Conservation (phyloP, 2,329 filamentous ascomycete genomes). For the Fusarium begoniae region DNA sequence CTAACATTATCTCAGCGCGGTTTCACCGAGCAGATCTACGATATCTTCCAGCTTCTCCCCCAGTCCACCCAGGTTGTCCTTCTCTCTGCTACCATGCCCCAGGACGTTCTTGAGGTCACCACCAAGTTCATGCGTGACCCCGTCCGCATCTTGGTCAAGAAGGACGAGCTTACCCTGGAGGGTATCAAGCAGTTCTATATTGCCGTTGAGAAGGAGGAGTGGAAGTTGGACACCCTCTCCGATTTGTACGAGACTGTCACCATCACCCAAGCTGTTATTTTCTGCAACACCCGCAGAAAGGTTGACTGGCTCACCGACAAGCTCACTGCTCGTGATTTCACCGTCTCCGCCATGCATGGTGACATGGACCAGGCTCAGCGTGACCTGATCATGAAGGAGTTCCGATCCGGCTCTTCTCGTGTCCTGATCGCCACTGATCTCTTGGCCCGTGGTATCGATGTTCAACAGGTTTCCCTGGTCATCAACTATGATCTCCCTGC, state of each 20-base stretch:
- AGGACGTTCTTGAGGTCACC: conserved; percentile 98
- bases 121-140: conserved; percentile 99
- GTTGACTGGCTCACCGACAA: conserved; percentile 99
- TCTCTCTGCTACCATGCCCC: conserved; percentile 97
- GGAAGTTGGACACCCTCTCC: conserved; percentile 99
- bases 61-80: conserved; percentile 99
- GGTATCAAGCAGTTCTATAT: conserved; percentile 99
- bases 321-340: conserved; percentile 98
- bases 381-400: conserved; percentile 99
- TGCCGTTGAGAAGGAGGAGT: conserved; percentile 99
- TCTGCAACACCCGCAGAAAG: conserved; percentile 99
- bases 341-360: conserved; percentile 99
- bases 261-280: conserved; percentile 99
- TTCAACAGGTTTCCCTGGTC: conserved; percentile 98
- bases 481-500: conserved; percentile 99
- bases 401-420: conserved; percentile 98
- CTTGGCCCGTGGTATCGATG: conserved; percentile 98
- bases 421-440: conserved; percentile 98
- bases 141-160: conserved; percentile 99
- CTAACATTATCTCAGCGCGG: conserved; percentile 72
- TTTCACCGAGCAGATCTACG: conserved; percentile 99
- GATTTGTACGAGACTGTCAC: conserved; percentile 99
- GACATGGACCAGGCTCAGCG: conserved; percentile 99
- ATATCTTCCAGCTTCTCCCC: conserved; percentile 98
- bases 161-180: conserved; percentile 98